A percentile compares a stretch with the other conserved stretches of the same genome.
Conservation (phyloP, 2,329 filamentous ascomycete genomes). For the Xylariales sp. region DNA sequence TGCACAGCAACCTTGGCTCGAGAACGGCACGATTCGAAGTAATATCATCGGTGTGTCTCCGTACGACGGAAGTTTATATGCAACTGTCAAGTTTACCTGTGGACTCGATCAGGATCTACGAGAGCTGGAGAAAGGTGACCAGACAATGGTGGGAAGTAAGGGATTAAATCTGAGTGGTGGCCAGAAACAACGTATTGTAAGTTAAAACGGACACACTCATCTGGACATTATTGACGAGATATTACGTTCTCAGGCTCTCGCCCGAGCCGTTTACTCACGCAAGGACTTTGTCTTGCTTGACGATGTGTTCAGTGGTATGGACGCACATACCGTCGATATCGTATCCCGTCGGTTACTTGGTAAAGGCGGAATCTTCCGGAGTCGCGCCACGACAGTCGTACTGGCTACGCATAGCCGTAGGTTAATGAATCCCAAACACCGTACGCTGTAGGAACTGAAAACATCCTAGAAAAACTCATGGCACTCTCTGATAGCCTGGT, state of each 20-base stretch:
- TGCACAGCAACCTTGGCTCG: constrained; percentile 39
- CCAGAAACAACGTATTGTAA: constrained; percentile 19
- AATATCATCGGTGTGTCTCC: constrained; percentile 31
- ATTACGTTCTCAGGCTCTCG: constrained; percentile 32
- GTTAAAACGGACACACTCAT: no score
- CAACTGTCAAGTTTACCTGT: constrained; percentile 22
- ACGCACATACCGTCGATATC: constrained; percentile 27
- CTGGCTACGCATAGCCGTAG: constrained; percentile 10
- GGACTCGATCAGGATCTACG: constrained; percentile 24
- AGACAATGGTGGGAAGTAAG: constrained; percentile 22
- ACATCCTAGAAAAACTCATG: constrained; percentile 11
- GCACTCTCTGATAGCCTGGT: constrained; percentile 1
- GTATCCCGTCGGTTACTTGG: constrained; percentile 28
- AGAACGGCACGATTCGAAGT: constrained; percentile 33
- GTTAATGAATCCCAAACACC: no score
- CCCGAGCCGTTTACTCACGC: constrained; percentile 33
- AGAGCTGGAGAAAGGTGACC: constrained; percentile 18
- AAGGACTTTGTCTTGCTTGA: constrained; percentile 30
- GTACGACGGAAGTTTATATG: constrained; percentile 24
- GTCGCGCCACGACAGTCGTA: constrained; percentile 29
- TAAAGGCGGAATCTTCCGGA: constrained; percentile 21
- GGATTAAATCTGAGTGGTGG: constrained; percentile 11
- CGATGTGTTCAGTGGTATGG: constrained; percentile 34
- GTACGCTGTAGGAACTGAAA: no score
- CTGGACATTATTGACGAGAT: no score